These are phyloP conservation scores for Gentiana macrophylla DNA, from an alignment of 257 asterid genomes.

Conservation along the genomic window DNA sequence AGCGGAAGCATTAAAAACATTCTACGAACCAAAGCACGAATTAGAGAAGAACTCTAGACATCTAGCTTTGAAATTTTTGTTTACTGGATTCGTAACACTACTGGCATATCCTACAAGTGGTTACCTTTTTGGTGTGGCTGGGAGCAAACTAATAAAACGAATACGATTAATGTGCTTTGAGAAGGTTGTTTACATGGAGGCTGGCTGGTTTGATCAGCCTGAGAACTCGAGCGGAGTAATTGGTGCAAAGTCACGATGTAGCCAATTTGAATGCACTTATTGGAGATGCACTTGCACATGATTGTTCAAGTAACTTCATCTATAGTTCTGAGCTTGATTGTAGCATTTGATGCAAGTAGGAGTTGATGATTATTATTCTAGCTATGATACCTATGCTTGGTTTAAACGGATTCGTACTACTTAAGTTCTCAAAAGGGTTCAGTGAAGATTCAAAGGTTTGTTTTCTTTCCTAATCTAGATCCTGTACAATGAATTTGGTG, in stretches of 20 bases:
- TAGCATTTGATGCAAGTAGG: slow-evolving; percentile 71
- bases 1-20: slow-evolving; percentile 46
- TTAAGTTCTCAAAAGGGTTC: slow-evolving; percentile 60
- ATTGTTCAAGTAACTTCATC: slow-evolving; percentile 66
- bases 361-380: slow-evolving; percentile 59
- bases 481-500: neutral
- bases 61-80: slow-evolving; percentile 73
- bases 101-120: slow-evolving; percentile 71
- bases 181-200: slow-evolving; percentile 44
- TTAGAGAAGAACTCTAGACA: slow-evolving; percentile 45
- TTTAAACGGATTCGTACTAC: slow-evolving; percentile 10
- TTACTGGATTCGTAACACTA: slow-evolving; percentile 46
- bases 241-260: neutral
- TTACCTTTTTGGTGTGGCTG: slow-evolving; percentile 73
- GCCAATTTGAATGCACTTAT: slow-evolving; percentile 50
- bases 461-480: neutral
- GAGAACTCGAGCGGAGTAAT: slow-evolving; percentile 60
- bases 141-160: slow-evolving; percentile 56
- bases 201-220: slow-evolving; percentile 38
- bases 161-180: slow-evolving; percentile 60
- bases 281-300: slow-evolving; percentile 84
- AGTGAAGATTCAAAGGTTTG: slow-evolving; percentile 68
- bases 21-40: slow-evolving; percentile 44
- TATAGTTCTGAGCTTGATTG: slow-evolving; percentile 41
- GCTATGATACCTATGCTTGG: slow-evolving; percentile 56